Evolutionary conservation across 2,329 filamentous ascomycete genomes (phyloP), one percentile per base, ranked within the genome.

Genomic region (Lachnellula cervina): DNA sequence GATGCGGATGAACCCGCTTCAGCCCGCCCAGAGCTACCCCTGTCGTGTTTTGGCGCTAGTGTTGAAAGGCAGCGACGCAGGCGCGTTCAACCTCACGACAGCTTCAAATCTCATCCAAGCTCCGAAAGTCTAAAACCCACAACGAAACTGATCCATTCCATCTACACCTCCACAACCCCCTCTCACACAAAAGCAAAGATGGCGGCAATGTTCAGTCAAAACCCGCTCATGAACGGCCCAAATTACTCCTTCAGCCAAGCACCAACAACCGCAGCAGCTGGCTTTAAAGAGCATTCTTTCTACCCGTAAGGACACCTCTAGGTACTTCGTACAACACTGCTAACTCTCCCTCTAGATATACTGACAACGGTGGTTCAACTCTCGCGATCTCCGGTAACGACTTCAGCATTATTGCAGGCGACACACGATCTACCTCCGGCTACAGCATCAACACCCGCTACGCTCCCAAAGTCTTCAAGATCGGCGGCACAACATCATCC

Each of bases 361-460:
- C 94, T 64, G 93, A 99, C 79, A 99, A 99, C 73, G 94, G 94
- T 66, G 94, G 94, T 66, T 96, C 91, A 58, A 97, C 94, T 53
- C 84, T 99, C 55, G 94, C 91, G 69, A 97, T 99, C 73, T 87
- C 90, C 40, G 94, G 95, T 66, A 85, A 86, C 70, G 89, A 95
- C 78, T 99, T 97, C 79, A 85, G 91, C 70, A 95, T 99, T 76
- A 85, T 99, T 72, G 94, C 94, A 45, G 94, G 95, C 75, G 94
- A 99, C 78, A 99, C 94, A 66, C 89, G 94, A 72, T 90, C 90
- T 70, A 96, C 92, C 54, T 88, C 89, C 62, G 94, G 95, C 71
- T 99, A 96, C 84, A 97, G 88, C 80, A 99, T 99, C 86, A 97
- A 99, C 84, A 92, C 92, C 57, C 89, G 94, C 68, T 93, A 89